These are phyloP conservation scores for Trichophyton rubrum DNA, from an alignment of 2,329 filamentous ascomycete species.

Conservation along the genomic window DNA sequence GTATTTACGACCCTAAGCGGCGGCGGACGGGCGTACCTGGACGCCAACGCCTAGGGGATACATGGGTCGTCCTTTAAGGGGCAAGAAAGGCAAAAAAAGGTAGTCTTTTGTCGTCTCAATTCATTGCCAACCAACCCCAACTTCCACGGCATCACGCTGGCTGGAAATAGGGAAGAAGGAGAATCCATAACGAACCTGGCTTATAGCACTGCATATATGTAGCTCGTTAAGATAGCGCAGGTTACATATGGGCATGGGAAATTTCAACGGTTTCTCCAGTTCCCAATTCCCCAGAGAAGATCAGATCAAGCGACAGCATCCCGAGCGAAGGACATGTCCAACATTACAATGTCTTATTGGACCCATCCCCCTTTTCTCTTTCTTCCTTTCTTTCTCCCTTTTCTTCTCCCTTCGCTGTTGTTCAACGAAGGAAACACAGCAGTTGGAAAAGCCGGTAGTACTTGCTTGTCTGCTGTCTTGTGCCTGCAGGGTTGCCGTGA, in stretches of 20 bases:
- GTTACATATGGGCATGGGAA: not conserved
- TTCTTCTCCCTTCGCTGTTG: not conserved
- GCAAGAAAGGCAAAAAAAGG: not conserved
- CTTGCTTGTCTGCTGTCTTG: too few relatives aligned
- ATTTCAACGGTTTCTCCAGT: not conserved
- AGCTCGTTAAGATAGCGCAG: not conserved
- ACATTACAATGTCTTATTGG: not conserved
- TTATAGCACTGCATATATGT: not conserved
- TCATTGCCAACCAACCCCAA: not conserved
- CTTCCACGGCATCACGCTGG: not conserved
- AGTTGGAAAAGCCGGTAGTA: too few relatives aligned
- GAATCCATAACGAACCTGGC: not conserved
- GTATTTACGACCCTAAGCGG: too few relatives aligned
- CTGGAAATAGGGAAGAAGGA: too few relatives aligned
- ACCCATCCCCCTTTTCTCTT: not conserved
- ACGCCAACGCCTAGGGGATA: not conserved
- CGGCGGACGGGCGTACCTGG: not conserved
- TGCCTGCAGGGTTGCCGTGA: not conserved
- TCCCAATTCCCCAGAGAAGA: not conserved
- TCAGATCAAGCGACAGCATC: not conserved
- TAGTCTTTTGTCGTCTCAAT: not conserved
- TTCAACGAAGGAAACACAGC: not conserved
- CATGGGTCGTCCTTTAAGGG: not conserved
- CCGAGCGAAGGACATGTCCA: not conserved
- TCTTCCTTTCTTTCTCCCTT: not conserved